A percentile compares a stretch with the other conserved stretches of the same genome.
Evolutionary conservation across 164 flowering plant species (phyloP).

Genomic region (Saururus chinensis): DNA sequence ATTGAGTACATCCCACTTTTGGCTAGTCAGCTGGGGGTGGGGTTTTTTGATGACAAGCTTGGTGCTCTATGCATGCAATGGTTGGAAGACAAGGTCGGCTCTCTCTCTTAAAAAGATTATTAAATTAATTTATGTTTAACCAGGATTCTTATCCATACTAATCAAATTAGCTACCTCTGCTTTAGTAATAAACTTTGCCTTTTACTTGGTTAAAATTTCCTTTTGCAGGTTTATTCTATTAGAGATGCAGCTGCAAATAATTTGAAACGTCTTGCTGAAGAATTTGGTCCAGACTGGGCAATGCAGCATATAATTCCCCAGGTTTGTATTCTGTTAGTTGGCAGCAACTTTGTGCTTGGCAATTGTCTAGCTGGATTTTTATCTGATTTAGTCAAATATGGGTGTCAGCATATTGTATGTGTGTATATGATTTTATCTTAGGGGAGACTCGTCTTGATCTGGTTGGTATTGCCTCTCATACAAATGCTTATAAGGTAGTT

Average conservation of each 20-base stretch:
- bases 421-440: too few species aligned
- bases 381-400: too few species aligned
- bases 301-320: slow-evolving; percentile 65
- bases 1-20: slow-evolving; percentile 81
- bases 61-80: slow-evolving; percentile 49
- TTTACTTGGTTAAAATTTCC: too few species aligned
- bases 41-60: slow-evolving; percentile 33
- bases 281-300: slow-evolving; percentile 71
- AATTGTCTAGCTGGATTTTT: not conserved
- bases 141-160: too few species aligned
- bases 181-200: too few species aligned
- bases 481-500: too few species aligned
- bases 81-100: slow-evolving; percentile 37
- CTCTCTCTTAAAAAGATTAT: not conserved
- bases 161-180: not conserved
- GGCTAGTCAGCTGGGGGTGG: slow-evolving; percentile 86
- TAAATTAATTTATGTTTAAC: not conserved
- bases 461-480: not conserved
- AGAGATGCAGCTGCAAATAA: slow-evolving; percentile 70
- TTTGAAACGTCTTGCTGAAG: slow-evolving; percentile 63
- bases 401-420: too few species aligned
- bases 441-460: too few species aligned
- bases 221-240: slow-evolving; percentile 51
- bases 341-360: not conserved
- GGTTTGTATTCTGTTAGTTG: slow-evolving; percentile 17